Evolutionary conservation across 1,284 basidiomycete genomes (phyloP).

Genomic region (Volvariella volvacea): DNA sequence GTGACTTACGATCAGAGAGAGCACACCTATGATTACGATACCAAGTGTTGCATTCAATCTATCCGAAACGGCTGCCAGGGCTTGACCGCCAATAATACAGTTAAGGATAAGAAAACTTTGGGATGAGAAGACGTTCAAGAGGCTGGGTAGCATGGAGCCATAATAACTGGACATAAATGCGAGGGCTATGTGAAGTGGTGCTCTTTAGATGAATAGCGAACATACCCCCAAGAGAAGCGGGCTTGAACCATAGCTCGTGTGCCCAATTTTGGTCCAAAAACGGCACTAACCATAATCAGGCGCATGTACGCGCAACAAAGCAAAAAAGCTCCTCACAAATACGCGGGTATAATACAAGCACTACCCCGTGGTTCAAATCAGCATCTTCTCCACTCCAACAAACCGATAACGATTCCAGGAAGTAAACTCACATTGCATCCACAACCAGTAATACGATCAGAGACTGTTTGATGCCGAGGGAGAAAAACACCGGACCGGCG

Average conservation of each 20-base stretch:
- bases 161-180: slow-evolving; percentile 39
- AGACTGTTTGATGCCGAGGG: slow-evolving; percentile 46
- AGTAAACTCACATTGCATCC: slow-evolving; percentile 42
- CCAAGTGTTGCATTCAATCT: slow-evolving; percentile 51
- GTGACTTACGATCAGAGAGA: slow-evolving; percentile 51
- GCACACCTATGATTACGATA: slow-evolving; percentile 70
- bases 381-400: not conserved
- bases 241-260: slow-evolving; percentile 30
- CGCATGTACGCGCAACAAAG: not conserved
- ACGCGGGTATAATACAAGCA: slow-evolving; percentile 35
- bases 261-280: slow-evolving; percentile 29
- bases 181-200: slow-evolving; percentile 1
- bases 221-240: slow-evolving; percentile 30
- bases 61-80: slow-evolving; percentile 53
- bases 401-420: not conserved
- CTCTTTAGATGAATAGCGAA: slow-evolving; percentile 27
- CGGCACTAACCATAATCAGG: slow-evolving; percentile 8
- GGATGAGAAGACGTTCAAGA: slow-evolving; percentile 58
- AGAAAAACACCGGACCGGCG: slow-evolving; percentile 53
- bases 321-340: slow-evolving; percentile 38
- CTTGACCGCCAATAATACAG: slow-evolving; percentile 71
- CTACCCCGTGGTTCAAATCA: not conserved
- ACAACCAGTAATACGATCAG: slow-evolving; percentile 45
- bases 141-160: slow-evolving; percentile 53
- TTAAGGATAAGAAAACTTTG: slow-evolving; percentile 70